Evolutionary conservation across 2,329 filamentous ascomycete species (phyloP), one percentile per base, ranked within the genome.

Genomic region (Capronia americana): DNA sequence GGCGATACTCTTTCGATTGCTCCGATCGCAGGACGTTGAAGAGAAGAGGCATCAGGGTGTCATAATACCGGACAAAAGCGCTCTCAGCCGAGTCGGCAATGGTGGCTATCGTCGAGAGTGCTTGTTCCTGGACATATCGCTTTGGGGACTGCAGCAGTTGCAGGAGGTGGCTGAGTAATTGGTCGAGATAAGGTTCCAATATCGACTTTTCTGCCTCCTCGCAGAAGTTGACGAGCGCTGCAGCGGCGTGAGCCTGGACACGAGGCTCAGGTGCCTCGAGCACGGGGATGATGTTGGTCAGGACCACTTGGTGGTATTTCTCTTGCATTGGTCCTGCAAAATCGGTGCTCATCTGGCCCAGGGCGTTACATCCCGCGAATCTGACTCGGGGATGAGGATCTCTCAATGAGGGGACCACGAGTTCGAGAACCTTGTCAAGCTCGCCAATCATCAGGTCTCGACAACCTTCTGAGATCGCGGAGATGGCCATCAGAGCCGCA

Each of bases 331-430:
- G 96, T 12, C 93, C 93, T 12, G 96, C 94, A 78, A 99, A 99
- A 76, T 99, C 95, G 34, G 95, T 99, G 82, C 94, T 98, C 95
- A 99, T 99, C 79, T 99, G 95, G 30, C 95, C 95, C n/a, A 99
- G 86, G 50, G 95, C 95, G 76, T 99, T 98, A 83, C 95, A 99
- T 38, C 93, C 95, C 60, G 95, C 95, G 89, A 96, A 99, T 74
- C 94, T 90, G 63, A 99, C 95, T 76, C 95, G 92, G 48, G 95
- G 92, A 76, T 99, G 95, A 46, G 91, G 86, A 76, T 99, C 94
- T 73, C 90, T 89, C 41, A 99, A 85, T 41, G 94, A 91, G 17
- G 95, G 95, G 57, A 97, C 88, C n/a, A 99, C 94, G 63, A 99
- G 85, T 70, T 96, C 92, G 56, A 99, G 85, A 24, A 99, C 94